A percentile compares a stretch with the other conserved stretches of the same genome.
Evolutionary conservation across 345 rosid genomes (phyloP).

Genomic region (Eutrema yunnanense): DNA sequence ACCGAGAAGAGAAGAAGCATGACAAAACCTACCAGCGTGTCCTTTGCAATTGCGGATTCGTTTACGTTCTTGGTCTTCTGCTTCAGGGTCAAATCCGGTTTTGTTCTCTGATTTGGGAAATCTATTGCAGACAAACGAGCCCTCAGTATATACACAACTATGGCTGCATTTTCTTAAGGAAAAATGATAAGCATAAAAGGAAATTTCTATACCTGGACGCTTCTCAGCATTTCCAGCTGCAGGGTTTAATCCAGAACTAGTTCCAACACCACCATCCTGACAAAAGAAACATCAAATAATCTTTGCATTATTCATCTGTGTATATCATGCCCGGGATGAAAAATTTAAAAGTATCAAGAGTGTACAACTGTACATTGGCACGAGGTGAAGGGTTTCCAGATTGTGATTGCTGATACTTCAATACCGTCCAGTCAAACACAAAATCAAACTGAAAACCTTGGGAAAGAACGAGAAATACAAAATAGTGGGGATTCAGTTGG

Average conservation of each 20-base stretch:
- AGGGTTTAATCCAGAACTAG: conserved; percentile 62
- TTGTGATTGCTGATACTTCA: conserved; percentile 89
- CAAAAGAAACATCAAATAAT: conserved; percentile 5
- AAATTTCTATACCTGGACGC: conserved; percentile 44
- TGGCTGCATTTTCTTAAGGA: background rate
- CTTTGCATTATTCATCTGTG: background rate
- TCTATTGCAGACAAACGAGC: conserved; percentile 50
- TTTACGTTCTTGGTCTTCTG: conserved; percentile 68
- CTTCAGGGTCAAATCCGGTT: conserved; percentile 49
- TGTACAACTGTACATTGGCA: conserved; percentile 20
- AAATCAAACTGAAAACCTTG: conserved; percentile 97
- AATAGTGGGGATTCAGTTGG: background rate
- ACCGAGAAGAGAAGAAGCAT: background rate
- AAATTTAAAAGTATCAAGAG: background rate
- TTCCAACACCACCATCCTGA: conserved; percentile 70
- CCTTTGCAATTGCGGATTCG: conserved; percentile 43
- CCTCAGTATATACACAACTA: conserved; percentile 21
- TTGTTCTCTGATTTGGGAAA: conserved; percentile 49
- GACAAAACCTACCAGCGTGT: conserved; percentile 1
- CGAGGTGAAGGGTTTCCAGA: conserved; percentile 63
- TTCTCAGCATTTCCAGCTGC: conserved; percentile 43
- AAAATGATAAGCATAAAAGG: background rate
- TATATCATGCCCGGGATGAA: background rate
- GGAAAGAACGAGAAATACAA: conserved; percentile 8
- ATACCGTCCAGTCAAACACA: conserved; percentile 95